These are phyloP conservation scores for Penicillium diatomitis DNA, from an alignment of 495 filamentous ascomycete species.

Conservation along the genomic window DNA sequence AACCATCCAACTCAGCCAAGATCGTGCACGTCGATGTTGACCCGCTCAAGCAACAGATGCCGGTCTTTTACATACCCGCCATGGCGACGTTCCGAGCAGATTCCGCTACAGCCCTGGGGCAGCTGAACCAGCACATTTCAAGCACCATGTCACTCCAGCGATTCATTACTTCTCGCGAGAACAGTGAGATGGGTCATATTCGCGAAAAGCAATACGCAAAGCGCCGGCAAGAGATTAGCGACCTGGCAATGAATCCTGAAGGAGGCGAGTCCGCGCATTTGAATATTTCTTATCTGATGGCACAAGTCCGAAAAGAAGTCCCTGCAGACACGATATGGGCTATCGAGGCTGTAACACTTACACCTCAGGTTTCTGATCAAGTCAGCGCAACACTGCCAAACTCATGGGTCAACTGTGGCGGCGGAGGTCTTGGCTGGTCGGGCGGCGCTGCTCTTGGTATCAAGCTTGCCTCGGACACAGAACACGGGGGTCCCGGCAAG, in stretches of 20 bases:
- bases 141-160: slow-evolving; percentile 36
- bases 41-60: slow-evolving; percentile 81
- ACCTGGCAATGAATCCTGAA: slow-evolving; percentile 42
- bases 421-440: slow-evolving; percentile 92
- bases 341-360: slow-evolving; percentile 84
- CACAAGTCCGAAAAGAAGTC: slow-evolving; percentile 51
- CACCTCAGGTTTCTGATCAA: slow-evolving; percentile 68
- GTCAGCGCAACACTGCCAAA: slow-evolving; percentile 68
- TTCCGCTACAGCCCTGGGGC: slow-evolving; percentile 57
- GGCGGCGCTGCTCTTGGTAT: slow-evolving; percentile 82
- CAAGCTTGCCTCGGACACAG: slow-evolving; percentile 67
- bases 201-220: slow-evolving; percentile 52
- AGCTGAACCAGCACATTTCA: slow-evolving; percentile 54
- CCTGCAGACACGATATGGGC: slow-evolving; percentile 76
- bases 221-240: slow-evolving; percentile 49
- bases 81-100: slow-evolving; percentile 70
- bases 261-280: slow-evolving; percentile 52
- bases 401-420: slow-evolving; percentile 88
- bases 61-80: slow-evolving; percentile 68
- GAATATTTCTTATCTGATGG: slow-evolving; percentile 61
- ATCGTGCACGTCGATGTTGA: slow-evolving; percentile 82
- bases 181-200: slow-evolving; percentile 41
- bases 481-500: slow-evolving; percentile 49
- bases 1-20: slow-evolving; percentile 45
- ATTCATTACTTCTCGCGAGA: slow-evolving; percentile 34